Evolutionary conservation across 768 basidiomycete genomes (phyloP), one percentile per base, ranked within the genome.

Genomic region (Termitomyces sp.): DNA sequence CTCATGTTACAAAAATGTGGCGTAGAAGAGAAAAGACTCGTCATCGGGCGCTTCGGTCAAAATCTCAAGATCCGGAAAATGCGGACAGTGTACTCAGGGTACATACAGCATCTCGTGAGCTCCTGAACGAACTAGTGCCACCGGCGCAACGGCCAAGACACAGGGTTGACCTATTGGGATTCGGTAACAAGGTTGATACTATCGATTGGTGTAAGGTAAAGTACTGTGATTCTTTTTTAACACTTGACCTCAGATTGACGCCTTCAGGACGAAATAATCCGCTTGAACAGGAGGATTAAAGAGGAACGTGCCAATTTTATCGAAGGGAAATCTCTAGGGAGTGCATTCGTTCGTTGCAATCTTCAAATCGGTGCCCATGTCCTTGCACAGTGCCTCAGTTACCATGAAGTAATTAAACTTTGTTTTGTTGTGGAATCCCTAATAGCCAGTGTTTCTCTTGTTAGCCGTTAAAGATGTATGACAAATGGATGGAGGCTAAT

Each of bases 351-450:
- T 56, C 78, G 80, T 42, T 86, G 86, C 71, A 84, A 88, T 66
- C 75, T 85, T 50, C 87, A 89, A 68, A 81, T 89, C 64, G 87
- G 86, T 4, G 88, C 88, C 0, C 87, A 88, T 67, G 81, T 90
- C 58, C 78, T 87, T 13, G 77, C 79, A 0, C 87, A 89, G 68
- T 81, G 79, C 59, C 66, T 85, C 30, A 77, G 77, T 57, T 78
- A 82, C 62, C 80, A 84, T 52, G 70, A 77, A 66, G 79, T 80
- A 59, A 42, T 43, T 6, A 18, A 38, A n/a, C 10, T 8, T 28
- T 52, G 10, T n/a, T 26, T 28, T 20, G 3, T 18, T 6, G 12
- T n/a, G 26, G 10, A 16, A 38, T 4, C 6, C 5, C n/a, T n/a
- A 40, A 13, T n/a, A 10, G n/a, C 16, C 38, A 12, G n/a, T 10